Evolutionary conservation across 148 eudicot genomes (phyloP), one percentile per base, ranked within the genome.

Genomic region (Pharnaceum exiguum): DNA sequence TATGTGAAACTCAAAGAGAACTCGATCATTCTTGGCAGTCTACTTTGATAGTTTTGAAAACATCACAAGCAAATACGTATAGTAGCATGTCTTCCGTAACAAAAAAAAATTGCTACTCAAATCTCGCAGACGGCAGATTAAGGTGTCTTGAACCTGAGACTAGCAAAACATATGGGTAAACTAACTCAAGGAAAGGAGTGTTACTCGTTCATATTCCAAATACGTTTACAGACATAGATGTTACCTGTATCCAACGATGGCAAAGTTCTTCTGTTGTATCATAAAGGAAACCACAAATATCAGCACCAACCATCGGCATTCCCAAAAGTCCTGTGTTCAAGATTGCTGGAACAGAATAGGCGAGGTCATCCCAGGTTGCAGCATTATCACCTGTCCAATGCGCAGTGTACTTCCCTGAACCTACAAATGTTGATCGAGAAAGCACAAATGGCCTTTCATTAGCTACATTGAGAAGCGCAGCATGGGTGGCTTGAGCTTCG

Each of bases 301-400:
- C 84, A 22, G 84, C 77, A 43, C 84, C 84, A 30, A 79, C 64
- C 84, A 79, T 79, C 23, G 84, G 84, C 4, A 79, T 75, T 17
- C 84, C 84, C 35, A 69, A 75, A 12, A 79, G 50, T 28, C 84
- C 84, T 13, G 51, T 68, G 55, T 63, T 75, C 11, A 79, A 47
- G 21, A 75, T 59, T 26, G 75, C 25, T 1, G 84, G 80, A 58
- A 79, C 72, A 0, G 80, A 60, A 30, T 72, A 62, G 4, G 59
- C 59, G 45, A 79, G 48, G 32, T 76, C 77, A 19, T 72, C 59
- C 84, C 84, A 79, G 3, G 37, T 69, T 21, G 84, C 84, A 17
- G 57, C 73, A 62, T 75, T 79, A 51, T 79, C 84, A 23, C 84
- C 84, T 1, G 80, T 75, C 84, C 84, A 79, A 59, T 79, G 84